Base-by-base conservation (phyloP, 225 moss, liverwort and hornwort genomes). In the Bryum argenteum region DNA sequence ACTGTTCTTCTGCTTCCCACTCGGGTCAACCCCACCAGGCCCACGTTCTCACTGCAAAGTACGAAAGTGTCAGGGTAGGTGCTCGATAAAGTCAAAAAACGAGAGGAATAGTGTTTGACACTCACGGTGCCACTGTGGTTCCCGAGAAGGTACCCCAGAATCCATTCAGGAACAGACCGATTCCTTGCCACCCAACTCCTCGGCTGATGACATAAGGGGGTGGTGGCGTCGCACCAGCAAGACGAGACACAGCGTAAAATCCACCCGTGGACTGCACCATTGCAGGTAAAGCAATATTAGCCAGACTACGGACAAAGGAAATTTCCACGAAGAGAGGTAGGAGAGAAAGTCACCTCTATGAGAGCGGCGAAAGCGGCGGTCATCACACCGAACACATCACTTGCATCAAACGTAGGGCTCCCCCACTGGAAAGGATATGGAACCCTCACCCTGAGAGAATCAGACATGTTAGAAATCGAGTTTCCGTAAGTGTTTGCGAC, bases 221-320 rank as follows among this genome's bases (percentile, higher is more conserved):
- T 50, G 93, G 93, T 15, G 93, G 93, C 65, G 93, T 91, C 17
- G 93, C 93, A 67, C 93, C 93, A 0, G 93, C 80, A 65, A 93
- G 73, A 9, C 93, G 89, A 55, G 87, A 82, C 2, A 89, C 85
- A 6, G 93, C 93, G 65, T 82, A 89, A 61, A 91, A 93, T 19
- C 85, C 91, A 69, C 82, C 93, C 8, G 93, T 93, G 17, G 93
- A 91, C 93, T 93, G 85, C 62, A 55, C 33, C 54, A 62, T 68
- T 1, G 10, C 8, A 20, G 9, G 19, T 11, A 20, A n/a, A 20
- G 8, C 10, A 21, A 20, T 43, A 11, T 43, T 43, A 43, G 42
- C 43, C 13, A 62, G 8, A 58, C 33, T 7, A 7, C 15, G 6
- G 33, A 58, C 14, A 0, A 44, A 3, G 16, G 3, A 52, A n/a